phyloP scores from a whole-genome alignment of 1,284 basidiomycete genomes.

The Earliella scabrosa region DNA sequence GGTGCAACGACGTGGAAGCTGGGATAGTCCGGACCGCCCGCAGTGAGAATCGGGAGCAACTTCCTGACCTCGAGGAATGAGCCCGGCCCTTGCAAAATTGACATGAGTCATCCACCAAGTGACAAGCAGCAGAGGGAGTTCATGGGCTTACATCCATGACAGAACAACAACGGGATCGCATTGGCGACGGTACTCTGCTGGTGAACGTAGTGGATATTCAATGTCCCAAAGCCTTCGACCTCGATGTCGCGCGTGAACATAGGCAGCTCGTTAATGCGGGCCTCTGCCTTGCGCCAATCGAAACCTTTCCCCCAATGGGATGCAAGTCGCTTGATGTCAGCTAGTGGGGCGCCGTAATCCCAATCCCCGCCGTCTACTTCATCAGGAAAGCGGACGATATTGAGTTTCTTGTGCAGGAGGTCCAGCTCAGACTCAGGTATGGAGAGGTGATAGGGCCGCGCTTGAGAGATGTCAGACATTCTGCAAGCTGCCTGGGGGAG shows the following conservation, averaged over 20 bases:
- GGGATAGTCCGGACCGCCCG: conserved; percentile 28
- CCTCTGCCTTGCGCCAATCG: conserved; percentile 52
- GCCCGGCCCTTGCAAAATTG: conserved; percentile 42
- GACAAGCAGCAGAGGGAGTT: not conserved
- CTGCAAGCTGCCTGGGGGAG: not conserved
- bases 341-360: conserved; percentile 52
- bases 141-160: conserved; percentile 51
- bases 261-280: conserved; percentile 47
- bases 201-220: conserved; percentile 58
- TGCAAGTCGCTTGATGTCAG: conserved; percentile 47
- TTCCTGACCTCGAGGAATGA: conserved; percentile 47
- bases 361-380: conserved; percentile 49
- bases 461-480: not conserved
- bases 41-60: conserved; percentile 34
- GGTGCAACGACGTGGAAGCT: conserved; percentile 51
- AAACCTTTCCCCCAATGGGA: conserved; percentile 48
- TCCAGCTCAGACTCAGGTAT: conserved; percentile 44
- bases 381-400: conserved; percentile 46
- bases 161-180: conserved; percentile 55
- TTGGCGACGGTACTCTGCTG: conserved; percentile 42
- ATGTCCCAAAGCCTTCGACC: conserved; percentile 45
- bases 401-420: conserved; percentile 45
- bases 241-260: conserved; percentile 51
- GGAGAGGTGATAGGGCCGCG: conserved; percentile 44
- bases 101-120: not conserved